A percentile compares a stretch with the other conserved stretches of the same genome.
Conservation (phyloP, 257 asterid species). For the Rhazya stricta region DNA sequence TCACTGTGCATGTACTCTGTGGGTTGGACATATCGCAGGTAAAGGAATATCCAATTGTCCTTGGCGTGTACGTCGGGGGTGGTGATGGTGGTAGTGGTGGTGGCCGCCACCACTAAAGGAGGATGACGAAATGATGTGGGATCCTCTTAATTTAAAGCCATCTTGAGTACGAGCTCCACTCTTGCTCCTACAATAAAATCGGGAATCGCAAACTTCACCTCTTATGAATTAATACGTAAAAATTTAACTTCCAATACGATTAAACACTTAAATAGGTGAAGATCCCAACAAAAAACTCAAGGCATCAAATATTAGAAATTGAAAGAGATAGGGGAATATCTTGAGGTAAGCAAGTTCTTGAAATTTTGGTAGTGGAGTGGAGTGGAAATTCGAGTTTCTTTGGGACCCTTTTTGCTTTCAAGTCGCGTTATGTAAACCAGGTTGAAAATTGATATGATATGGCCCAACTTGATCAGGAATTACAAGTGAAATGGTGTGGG, state of each 20-base stretch:
- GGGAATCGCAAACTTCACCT: too few species aligned
- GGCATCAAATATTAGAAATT: not conserved
- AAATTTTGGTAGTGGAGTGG: not conserved
- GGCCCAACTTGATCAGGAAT: not conserved
- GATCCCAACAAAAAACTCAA: too few species aligned
- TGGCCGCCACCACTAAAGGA: slow-evolving; percentile 16
- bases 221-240: not conserved
- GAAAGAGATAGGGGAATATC: not conserved
- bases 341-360: not conserved
- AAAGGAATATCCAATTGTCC: slow-evolving; percentile 39
- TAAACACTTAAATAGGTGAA: too few species aligned
- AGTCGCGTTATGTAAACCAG: slow-evolving; percentile 1
- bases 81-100: slow-evolving; percentile 22
- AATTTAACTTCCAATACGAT: too few species aligned
- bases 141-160: slow-evolving; percentile 11
- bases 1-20: not conserved
- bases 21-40: slow-evolving; percentile 16
- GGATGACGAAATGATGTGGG: slow-evolving; percentile 27
- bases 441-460: not conserved
- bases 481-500: not conserved
- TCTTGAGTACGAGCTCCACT: not conserved
- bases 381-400: not conserved
- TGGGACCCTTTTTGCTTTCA: slow-evolving; percentile 6
- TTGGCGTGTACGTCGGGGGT: slow-evolving; percentile 48
- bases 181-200: too few species aligned